Base-by-base conservation (phyloP, 139 green algal species). In the Chlorella sp. region DNA sequence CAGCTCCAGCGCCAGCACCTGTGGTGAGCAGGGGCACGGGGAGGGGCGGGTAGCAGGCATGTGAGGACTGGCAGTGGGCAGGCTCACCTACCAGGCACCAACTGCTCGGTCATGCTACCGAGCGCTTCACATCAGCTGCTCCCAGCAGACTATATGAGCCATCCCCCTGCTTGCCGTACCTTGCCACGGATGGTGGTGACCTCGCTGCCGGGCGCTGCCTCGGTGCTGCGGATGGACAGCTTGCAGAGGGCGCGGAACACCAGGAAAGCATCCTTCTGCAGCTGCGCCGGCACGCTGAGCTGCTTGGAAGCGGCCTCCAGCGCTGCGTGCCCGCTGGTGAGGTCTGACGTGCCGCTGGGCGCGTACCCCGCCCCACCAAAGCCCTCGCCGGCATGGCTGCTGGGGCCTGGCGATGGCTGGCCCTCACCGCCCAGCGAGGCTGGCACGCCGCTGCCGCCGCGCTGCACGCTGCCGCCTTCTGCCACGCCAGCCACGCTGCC, bases 231-330 rank as follows among this genome's bases (percentile, higher is more conserved):
- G 39, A 97, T 98, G 74, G 93, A 97, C 63, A 99, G 94, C 91
- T 98, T 98, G 91, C 98, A 99, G 76, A 99, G 93, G 39, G 97
- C 95, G 2, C 98, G 88, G 86, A 99, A 99, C 57, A 99, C 96
- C 39, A 99, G 89, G 91, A 97, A 99, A 6, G 96, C 97, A 81
- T 99, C 97, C 83, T 95, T 95, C 84, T 94, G 87, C 85, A 98
- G 89, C 51, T 95, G 67, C 11, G 80, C 74, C 38, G 81, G 65
- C 30, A 88, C 47, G 16, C 62, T 83, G 28, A 69, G 47, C 79
- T 56, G 30, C 57, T 82, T 82, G 44, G 67, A 39, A 32, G 36
- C 68, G 11, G 26, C 57, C 34, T 74, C 20, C 70, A n/a, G 60
- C 68, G 13, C 82, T 57, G 68, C 26, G 26, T 57, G 55, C 64